Evolutionary conservation across 345 rosid genomes (phyloP).

Genomic region (Hypericum perforatum): DNA sequence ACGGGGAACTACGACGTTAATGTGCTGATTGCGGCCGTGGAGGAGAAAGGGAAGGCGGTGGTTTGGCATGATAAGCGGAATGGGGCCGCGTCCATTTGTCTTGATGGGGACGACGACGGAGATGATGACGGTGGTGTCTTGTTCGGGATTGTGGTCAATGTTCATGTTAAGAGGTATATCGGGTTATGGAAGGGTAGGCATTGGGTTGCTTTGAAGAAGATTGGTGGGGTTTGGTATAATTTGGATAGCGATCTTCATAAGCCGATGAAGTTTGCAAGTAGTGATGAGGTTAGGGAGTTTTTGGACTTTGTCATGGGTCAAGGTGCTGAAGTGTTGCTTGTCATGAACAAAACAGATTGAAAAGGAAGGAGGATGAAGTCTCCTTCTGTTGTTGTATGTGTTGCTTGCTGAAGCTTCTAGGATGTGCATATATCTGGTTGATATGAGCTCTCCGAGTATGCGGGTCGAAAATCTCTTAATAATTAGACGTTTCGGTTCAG

Average conservation of each 20-base stretch:
- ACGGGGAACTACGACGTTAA: slow-evolving; percentile 86
- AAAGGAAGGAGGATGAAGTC: too few species aligned
- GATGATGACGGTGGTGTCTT: slow-evolving; percentile 19
- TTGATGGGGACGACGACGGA: slow-evolving; percentile 33
- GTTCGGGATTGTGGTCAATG: slow-evolving; percentile 72
- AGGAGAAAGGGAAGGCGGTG: slow-evolving; percentile 52
- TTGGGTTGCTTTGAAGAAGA: slow-evolving; percentile 71
- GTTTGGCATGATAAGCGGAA: slow-evolving; percentile 71
- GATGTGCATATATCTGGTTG: too few species aligned
- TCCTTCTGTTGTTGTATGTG: too few species aligned
- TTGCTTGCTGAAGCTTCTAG: too few species aligned
- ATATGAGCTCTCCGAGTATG: too few species aligned
- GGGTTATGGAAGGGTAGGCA: slow-evolving; percentile 87
- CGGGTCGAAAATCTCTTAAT: too few species aligned
- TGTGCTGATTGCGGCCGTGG: slow-evolving; percentile 66
- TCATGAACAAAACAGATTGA: slow-evolving; percentile 26
- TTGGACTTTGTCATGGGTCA: slow-evolving; percentile 43
- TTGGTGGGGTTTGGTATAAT: slow-evolving; percentile 76
- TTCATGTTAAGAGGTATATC: slow-evolving; percentile 52
- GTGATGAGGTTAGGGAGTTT: slow-evolving; percentile 38
- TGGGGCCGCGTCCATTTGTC: slow-evolving; percentile 48
- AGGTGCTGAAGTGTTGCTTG: slow-evolving; percentile 68
- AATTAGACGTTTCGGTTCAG: too few species aligned
- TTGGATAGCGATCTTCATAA: slow-evolving; percentile 68
- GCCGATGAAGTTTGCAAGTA: slow-evolving; percentile 33